These are phyloP conservation scores for Furcasterigmium sp. DNA, from an alignment of 2,329 filamentous ascomycete genomes.

Conservation along the genomic window DNA sequence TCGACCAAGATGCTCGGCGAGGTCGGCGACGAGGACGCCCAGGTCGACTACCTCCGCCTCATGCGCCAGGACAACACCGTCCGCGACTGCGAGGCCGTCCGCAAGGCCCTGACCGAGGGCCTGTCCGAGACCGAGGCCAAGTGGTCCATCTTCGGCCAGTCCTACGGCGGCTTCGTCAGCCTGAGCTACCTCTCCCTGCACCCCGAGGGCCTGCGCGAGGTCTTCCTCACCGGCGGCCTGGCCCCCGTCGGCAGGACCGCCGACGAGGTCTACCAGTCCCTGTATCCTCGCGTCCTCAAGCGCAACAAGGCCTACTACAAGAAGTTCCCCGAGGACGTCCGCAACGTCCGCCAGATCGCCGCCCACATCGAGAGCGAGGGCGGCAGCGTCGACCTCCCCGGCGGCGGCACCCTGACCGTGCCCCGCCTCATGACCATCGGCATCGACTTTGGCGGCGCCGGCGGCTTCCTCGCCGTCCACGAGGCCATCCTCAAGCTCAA, in stretches of 20 bases:
- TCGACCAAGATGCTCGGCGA: conserved; percentile 63
- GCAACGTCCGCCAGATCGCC: conserved; percentile 61
- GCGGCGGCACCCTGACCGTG: conserved; percentile 67
- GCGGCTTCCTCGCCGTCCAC: conserved; percentile 71
- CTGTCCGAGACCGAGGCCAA: conserved; percentile 65
- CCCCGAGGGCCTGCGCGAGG: conserved; percentile 73
- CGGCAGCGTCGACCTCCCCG: conserved; percentile 57
- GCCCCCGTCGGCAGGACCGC: conserved; percentile 68
- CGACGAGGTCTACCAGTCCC: conserved; percentile 69
- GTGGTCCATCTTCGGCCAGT: conserved; percentile 87
- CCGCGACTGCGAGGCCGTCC: conserved; percentile 80
- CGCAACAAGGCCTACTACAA: conserved; percentile 75
- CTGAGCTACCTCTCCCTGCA: conserved; percentile 79
- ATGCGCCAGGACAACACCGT: conserved; percentile 92
- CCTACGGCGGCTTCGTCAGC: conserved; percentile 86
- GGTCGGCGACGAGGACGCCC: conserved; percentile 51
- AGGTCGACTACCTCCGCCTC: conserved; percentile 74
- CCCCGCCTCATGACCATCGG: conserved; percentile 73
- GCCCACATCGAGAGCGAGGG: conserved; percentile 55
- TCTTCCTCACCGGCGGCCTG: conserved; percentile 79
- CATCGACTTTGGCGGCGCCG: conserved; percentile 72
- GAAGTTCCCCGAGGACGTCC: conserved; percentile 79
- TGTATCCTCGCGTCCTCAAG: conserved; percentile 63
- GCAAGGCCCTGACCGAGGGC: conserved; percentile 65
- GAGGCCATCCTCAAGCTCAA: conserved; percentile 64